Evolutionary conservation across 2,329 filamentous ascomycete species (phyloP), one percentile per base, ranked within the genome.

Genomic region (Alternaria tenuissima): DNA sequence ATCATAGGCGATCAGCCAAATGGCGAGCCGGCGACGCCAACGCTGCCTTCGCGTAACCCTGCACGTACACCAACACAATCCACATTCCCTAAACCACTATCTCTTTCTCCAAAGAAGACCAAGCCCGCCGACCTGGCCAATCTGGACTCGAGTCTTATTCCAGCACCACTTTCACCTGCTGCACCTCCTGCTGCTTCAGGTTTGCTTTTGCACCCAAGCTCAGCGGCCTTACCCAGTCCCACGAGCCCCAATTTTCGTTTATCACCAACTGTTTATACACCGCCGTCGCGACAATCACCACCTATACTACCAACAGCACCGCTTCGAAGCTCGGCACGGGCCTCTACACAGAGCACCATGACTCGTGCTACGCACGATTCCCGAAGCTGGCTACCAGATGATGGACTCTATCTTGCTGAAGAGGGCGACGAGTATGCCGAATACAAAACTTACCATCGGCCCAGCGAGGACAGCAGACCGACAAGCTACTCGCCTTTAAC

Each of bases 351-450:
- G 3, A 69, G 63, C 26, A 63, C 55, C 3, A 61, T 54, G 49
- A 67, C 65, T 11, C 64, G 63, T 30, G 61, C 57, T 8, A 64
- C 62, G 18, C 68, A 59, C 36, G 57, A 62, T 20, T 70, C 69
- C 4, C 52, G 64, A 34, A 71, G 68, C 38, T 71, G 69, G 69
- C 42, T 72, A 22, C 69, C 69, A n/a, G 65, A 68, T 1, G 68
- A 70, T 22, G 69, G 67, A 6, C 24, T 72, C 28, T 72, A 69
- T 43, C 57, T 72, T 9, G 58, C 69, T 14, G 63, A 70, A 16
- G 69, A 71, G 16, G 68, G 67, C 1, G 65, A 61, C 8, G 64
- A 63, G 11, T 56, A 61, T 5, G 63, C 68, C 47, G 62, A 59
- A 14, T 71, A 64, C 49, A 63, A 61, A 38, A 62, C 63, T 16